Evolutionary conservation across 768 basidiomycete genomes (phyloP).

Genomic region (Trametes punicea): DNA sequence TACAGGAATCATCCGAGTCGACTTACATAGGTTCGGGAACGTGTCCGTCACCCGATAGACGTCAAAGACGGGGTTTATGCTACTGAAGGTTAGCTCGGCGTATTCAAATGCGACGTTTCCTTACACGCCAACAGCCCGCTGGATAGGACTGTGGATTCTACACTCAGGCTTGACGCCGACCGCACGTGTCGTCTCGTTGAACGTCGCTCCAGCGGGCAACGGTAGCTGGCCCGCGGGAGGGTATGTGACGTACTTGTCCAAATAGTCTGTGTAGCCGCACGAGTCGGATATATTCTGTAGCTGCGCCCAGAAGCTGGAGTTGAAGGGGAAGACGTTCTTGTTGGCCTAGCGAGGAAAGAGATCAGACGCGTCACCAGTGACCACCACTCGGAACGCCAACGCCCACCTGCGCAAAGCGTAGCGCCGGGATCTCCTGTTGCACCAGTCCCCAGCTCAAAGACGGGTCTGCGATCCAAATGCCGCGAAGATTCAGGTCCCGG

Average conservation of each 20-base stretch:
- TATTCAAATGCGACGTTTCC: slow-evolving; percentile 13
- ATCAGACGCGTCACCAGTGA: background rate
- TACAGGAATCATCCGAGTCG: slow-evolving; percentile 18
- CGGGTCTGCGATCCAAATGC: slow-evolving; percentile 65
- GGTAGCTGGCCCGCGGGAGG: slow-evolving; percentile 34
- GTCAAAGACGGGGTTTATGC: slow-evolving; percentile 56
- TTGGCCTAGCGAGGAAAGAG: slow-evolving; percentile 38
- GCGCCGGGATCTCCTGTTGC: slow-evolving; percentile 66
- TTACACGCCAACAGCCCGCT: slow-evolving; percentile 46
- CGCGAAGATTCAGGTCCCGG: slow-evolving; percentile 53
- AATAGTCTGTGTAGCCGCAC: slow-evolving; percentile 35
- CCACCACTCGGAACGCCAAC: background rate
- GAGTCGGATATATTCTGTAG: slow-evolving; percentile 34
- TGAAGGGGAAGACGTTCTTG: slow-evolving; percentile 58
- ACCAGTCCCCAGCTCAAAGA: slow-evolving; percentile 60
- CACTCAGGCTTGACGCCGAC: slow-evolving; percentile 36
- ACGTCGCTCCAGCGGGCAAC: slow-evolving; percentile 33
- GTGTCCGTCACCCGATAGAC: slow-evolving; percentile 57
- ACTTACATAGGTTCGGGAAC: slow-evolving; percentile 27
- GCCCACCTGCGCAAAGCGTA: slow-evolving; percentile 52
- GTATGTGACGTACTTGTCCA: slow-evolving; percentile 35
- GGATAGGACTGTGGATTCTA: slow-evolving; percentile 47
- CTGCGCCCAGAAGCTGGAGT: slow-evolving; percentile 46
- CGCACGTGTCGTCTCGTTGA: slow-evolving; percentile 23
- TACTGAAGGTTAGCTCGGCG: slow-evolving; percentile 15